Base-by-base conservation (phyloP, 495 filamentous ascomycete genomes). In the Tuber microsphaerosporum region DNA sequence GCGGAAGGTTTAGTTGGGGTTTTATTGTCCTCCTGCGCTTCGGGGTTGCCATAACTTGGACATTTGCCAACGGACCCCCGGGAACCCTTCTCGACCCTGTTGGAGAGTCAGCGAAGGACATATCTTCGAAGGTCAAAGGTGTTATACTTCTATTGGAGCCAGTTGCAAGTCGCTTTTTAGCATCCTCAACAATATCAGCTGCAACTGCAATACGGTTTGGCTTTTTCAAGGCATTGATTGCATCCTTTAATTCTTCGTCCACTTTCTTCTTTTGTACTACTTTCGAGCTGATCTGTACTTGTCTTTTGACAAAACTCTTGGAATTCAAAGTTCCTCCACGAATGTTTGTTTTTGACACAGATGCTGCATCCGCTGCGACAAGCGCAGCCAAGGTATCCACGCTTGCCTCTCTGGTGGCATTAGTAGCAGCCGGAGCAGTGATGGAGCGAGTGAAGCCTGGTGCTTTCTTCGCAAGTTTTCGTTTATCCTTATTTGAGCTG, bases 141-240 rank as follows among this genome's bases (percentile, higher is more conserved):
- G 26, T 72, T 69, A 61, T 79, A 80, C 78, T 80, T 73, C 74
- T 73, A 31, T 73, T 83, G 81, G 56, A 65, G 26, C 56, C 5
- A 17, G 51, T 83, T 81, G 61, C 81, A 81, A 73, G 85, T 74
- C 92, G 87, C 80, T 88, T 89, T 76, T 92, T 91, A 16, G 89
- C 89, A 72, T 89, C 90, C 6, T 94, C 90, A 10, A 88, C 91
- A 56, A 93, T 86, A 71, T 91, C 90, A 78, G 90, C 90, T 19
- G 89, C 90, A 19, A 92, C 93, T 65, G 94, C 85, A 9, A 90
- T 87, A 74, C 95, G 88, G 81, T 97, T 97, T 8, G 95, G 95
- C 83, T 91, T 97, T 79, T 93, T 92, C 42, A 98, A 85, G 2
- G 92, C 87, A 17, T 88, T 85, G 75, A 98, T 97, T 19, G 94